Base-by-base conservation (phyloP, 2,329 filamentous ascomycete species). In the Alternaria viburni region DNA sequence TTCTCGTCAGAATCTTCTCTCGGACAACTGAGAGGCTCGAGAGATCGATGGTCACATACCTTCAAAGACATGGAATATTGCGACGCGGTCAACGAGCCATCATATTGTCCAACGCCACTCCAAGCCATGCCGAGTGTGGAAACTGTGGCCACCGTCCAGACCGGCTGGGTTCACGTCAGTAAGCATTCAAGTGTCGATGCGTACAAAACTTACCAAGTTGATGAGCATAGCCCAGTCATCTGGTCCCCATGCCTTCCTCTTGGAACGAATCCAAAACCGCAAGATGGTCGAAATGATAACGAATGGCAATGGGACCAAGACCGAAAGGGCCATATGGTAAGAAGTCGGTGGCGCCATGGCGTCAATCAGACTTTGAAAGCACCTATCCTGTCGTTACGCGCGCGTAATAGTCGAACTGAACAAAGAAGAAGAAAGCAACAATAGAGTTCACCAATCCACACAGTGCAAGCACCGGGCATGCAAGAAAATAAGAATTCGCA, bases 151-250 rank as follows among this genome's bases (percentile, higher is more conserved):
- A 62, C 41, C 5, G 54, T 47, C 59, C 59, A 62, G 17, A 62
- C 52, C 2, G 55, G 59, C 59, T 62, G 49, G 9, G 15, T 15
- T 12, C 11, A 25, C 12, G 23, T 62, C 23, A 59, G 59, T 54
- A 25, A 15, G 44, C 28, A 17, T 6, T 12, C 7, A 13, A 13
- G 13, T 21, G 6, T 25, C 23, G 8, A 25, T 25, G 8, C 8
- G 23, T 6, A 6, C 23, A 46, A 6, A 17, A 8, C 55, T 54
- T 52, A 62, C 59, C 7, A 62, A 11, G 49, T 62, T 62, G 26
- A 62, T 58, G 41, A 62, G 25, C 59, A 62, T 62, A 11, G 59
- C 59, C 59, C 59, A 62, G 30, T 62, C 59, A 13, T 62, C 59
- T 9, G 59, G 13, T 12, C 59, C 59, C 59, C 54, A 62, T 10